phyloP scores from a whole-genome alignment of 768 basidiomycete species.

The Lentinus brumalis region DNA sequence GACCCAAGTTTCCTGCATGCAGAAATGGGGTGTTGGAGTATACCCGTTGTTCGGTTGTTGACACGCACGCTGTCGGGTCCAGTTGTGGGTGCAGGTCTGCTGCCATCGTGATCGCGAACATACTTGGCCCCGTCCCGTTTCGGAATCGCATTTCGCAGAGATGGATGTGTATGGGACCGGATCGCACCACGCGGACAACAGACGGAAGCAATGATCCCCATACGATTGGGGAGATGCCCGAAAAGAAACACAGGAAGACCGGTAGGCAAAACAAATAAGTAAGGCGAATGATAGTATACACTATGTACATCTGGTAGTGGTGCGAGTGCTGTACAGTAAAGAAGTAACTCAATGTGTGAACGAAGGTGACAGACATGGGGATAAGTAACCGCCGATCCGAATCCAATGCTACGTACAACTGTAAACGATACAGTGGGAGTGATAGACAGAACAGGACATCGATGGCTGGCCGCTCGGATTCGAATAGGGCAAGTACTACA shows the following conservation, averaged over 20 bases:
- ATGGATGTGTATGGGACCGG: too few relatives aligned
- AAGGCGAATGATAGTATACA: conserved; percentile 2
- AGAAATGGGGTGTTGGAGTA: too few relatives aligned
- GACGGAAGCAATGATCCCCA: too few relatives aligned
- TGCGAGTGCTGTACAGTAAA: conserved; percentile 10
- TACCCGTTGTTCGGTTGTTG: too few relatives aligned
- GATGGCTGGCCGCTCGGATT: background rate
- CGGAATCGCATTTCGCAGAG: background rate
- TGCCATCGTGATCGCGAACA: too few relatives aligned
- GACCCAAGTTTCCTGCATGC: too few relatives aligned
- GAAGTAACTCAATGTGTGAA: background rate
- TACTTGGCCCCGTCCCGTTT: background rate
- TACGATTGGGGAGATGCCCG: too few relatives aligned
- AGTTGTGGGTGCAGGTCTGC: too few relatives aligned
- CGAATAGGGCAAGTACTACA: conserved; percentile 18
- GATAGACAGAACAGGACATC: background rate
- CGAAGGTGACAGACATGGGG: background rate
- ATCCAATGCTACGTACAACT: conserved; percentile 17
- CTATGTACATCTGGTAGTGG: conserved; percentile 17
- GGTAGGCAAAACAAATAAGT: background rate
- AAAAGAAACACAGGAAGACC: too few relatives aligned
- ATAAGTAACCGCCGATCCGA: background rate
- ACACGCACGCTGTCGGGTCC: too few relatives aligned
- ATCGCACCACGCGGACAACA: too few relatives aligned
- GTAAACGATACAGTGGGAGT: conserved; percentile 12